Base-by-base conservation (phyloP, 139 green algal species). In the Chlorella sp. region DNA sequence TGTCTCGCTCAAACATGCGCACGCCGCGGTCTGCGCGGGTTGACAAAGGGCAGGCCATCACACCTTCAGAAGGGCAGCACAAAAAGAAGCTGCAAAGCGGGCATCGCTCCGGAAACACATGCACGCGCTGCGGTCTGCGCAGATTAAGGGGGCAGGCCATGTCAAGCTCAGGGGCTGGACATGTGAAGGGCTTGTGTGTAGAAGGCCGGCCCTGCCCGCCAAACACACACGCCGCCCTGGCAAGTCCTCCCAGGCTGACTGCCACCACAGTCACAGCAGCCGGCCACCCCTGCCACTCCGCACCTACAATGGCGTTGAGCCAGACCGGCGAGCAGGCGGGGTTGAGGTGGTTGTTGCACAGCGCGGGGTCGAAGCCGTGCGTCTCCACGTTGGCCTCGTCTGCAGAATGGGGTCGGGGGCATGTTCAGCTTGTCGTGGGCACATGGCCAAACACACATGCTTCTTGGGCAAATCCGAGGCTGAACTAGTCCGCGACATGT, bases 321-420 rank as follows among this genome's bases (percentile, higher is more conserved):
- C 96, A 98, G 20, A 86, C 43, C 19, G 92, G 84, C 54, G 80
- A 87, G 88, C 85, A 92, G 38, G 94, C 89, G 40, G 96, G 96
- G 91, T 96, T 92, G 40, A 90, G 64, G 13, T 85, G 75, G 80
- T 95, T 94, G 87, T 95, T 90, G 32, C 40, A 43, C 36, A 98
- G 94, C 46, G 44, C 58, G 0, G 95, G 92, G 88, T 99, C 95
- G 83, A 99, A 99, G 64, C 97, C 97, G 84, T 99, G 97, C 1
- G 96, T 99, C 90, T 99, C 97, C 30, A 99, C 73, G 86, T 99
- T 99, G 67, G 95, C 94, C 87, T 99, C 97, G 73, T 99, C 97
- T 83, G 77, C 26, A 36, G 20, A 20, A 56, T n/a, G n/a, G 38
- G 22, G 19, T 24, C 20, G 70, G 41, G 38, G 40, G 26, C 14